Evolutionary conservation across 169 alveolate genomes (phyloP).

Genomic region (Cryptosporidium xiaoi): DNA sequence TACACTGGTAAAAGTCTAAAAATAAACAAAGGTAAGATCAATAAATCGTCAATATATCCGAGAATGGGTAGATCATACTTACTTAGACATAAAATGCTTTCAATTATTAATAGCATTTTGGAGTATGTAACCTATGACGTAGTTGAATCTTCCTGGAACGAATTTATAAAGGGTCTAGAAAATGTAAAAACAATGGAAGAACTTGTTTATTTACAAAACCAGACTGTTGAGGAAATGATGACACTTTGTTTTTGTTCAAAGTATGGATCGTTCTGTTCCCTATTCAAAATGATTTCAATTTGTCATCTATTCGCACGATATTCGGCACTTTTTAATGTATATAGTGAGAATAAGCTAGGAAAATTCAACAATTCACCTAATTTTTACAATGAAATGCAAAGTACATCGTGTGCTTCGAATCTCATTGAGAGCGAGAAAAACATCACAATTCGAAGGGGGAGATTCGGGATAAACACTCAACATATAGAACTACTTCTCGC

Average conservation of each 20-base stretch:
- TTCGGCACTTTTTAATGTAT: slow-evolving; percentile 23
- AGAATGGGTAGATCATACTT: slow-evolving; percentile 1
- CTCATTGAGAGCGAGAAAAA: neutral
- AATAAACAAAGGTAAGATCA: neutral
- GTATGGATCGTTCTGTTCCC: slow-evolving; percentile 1
- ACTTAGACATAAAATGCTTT: slow-evolving; percentile 57
- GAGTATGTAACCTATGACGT: slow-evolving; percentile 37
- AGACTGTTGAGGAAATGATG: slow-evolving; percentile 17
- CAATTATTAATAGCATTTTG: slow-evolving; percentile 23
- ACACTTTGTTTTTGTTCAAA: slow-evolving; percentile 42
- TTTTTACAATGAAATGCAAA: neutral
- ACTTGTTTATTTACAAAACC: slow-evolving; percentile 9
- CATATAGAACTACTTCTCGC: neutral
- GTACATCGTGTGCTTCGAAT: neutral
- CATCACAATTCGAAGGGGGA: neutral
- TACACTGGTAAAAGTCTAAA: neutral
- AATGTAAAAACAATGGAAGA: slow-evolving; percentile 29
- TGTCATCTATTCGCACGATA: slow-evolving; percentile 41
- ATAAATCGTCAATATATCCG: neutral
- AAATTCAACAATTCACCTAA: neutral
- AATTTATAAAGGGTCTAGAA: neutral
- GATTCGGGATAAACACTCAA: neutral
- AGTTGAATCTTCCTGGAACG: slow-evolving; percentile 20
- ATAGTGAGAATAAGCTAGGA: neutral
- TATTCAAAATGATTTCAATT: slow-evolving; percentile 37